A percentile compares a stretch with the other conserved stretches of the same genome.
phyloP scores from a whole-genome alignment of 2,329 filamentous ascomycete species.

The Truncatella angustata region DNA sequence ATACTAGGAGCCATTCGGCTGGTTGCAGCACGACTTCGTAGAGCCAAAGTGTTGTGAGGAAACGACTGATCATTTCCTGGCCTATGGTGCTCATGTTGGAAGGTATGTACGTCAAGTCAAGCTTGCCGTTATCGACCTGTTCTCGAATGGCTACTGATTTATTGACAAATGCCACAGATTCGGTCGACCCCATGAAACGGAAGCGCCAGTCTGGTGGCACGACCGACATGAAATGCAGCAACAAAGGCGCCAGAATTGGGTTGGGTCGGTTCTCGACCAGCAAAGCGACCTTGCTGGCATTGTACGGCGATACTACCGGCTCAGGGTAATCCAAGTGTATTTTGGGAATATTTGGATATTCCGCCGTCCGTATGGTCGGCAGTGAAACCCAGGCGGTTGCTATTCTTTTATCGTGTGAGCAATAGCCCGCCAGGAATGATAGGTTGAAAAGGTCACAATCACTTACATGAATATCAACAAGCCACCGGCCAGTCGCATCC shows the following conservation, averaged over 20 bases:
- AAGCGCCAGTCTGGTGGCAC: constrained; percentile 58
- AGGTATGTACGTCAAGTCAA: constrained; percentile 51
- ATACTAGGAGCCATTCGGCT: constrained; percentile 54
- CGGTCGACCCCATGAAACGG: constrained; percentile 51
- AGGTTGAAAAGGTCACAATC: background rate
- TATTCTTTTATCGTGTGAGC: too few species aligned
- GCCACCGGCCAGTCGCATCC: constrained; percentile 28
- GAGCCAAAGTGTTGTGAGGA: constrained; percentile 51
- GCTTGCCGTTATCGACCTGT: constrained; percentile 41
- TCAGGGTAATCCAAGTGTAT: constrained; percentile 31
- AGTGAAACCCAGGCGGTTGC: constrained; percentile 10
- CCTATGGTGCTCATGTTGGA: constrained; percentile 47
- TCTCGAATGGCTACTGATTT: constrained; percentile 42
- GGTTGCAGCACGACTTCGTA: constrained; percentile 48
- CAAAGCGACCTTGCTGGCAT: constrained; percentile 52
- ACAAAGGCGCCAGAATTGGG: constrained; percentile 48
- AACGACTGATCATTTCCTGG: constrained; percentile 51
- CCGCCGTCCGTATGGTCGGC: constrained; percentile 9
- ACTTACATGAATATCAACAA: constrained; percentile 32
- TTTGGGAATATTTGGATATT: constrained; percentile 12
- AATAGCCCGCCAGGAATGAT: too few species aligned
- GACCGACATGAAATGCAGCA: constrained; percentile 56
- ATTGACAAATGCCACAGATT: constrained; percentile 45
- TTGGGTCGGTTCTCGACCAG: constrained; percentile 52
- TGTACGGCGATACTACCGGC: constrained; percentile 33